Base-by-base conservation (phyloP, 78 protist genomes). In the Polysphondylium violaceum region DNA sequence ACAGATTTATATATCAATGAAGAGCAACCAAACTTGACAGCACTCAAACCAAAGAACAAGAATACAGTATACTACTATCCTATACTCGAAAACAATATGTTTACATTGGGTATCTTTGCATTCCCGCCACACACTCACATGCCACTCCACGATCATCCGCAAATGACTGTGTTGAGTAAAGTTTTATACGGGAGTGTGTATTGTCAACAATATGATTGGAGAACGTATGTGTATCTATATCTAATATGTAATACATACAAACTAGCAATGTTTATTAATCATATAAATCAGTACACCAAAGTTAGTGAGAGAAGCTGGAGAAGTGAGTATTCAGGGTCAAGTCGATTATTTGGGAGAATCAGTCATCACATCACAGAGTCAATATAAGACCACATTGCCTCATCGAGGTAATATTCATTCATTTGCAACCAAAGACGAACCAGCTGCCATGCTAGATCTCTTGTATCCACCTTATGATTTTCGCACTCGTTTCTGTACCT, bases 81-180 rank as follows among this genome's bases (percentile, higher is more conserved):
- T 9, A 17, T 83, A 2, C n/a, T 83, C 0, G 90, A 83, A 12
- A 40, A 43, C 19, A 23, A 38, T 2, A 23, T 29, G 11, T 83
- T 69, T 58, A 83, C 90, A 41, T 68, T 83, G 50, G 63, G 79
- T 14, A 58, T 83, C 19, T 83, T 83, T 83, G 90, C 90, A 27
- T 68, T 83, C 58, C 90, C 90, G 0, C 63, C 56, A 40, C 44
- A 74, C 3, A 68, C 79, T 1, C 25, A 29, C 0, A 83, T 83
- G 8, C 90, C 90, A 40, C 53, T 59, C 29, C 90, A 83, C 44
- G 64, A 61, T 6, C 90, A 83, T 58, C 90, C 90, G n/a, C 27
- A 56, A 11, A 83, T 83, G 90, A 35, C 38, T 12, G 68, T 83
- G 11, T 51, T 83, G 29, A 83, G 90, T 69, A 83, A 83, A 55